Base-by-base conservation (phyloP, 495 filamentous ascomycete species). In the Lasiosphaeriaceae sp. region DNA sequence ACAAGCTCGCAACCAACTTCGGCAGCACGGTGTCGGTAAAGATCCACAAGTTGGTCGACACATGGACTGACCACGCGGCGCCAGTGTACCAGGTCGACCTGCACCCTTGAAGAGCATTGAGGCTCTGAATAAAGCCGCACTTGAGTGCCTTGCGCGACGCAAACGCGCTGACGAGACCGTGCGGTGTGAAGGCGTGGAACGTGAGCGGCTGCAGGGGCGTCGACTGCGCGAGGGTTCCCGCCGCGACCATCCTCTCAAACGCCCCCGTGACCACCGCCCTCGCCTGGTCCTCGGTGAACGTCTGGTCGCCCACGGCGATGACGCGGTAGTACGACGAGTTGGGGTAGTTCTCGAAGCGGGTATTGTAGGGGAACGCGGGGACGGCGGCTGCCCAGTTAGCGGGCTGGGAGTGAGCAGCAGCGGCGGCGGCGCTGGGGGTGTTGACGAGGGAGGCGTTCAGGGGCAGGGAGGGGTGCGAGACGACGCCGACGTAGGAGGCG, bases 51-150 rank as follows among this genome's bases (percentile, higher is more conserved):
- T 57, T 63, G 24, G 71, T 71, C 49, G 71, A 64, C 54, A 73
- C 66, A 55, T 76, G 70, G 22, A 64, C 68, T 3, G 63, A 63
- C 50, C 71, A 76, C 11, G 73, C 67, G 24, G 66, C 67, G 17
- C 74, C 74, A 2, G 74, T 76, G 58, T 71, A 79, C 66, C 70
- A 77, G 12, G 74, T 77, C 16, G 57, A 65, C 22, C 66, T 62
- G 37, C 67, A 55, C 22, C 73, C 75, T 58, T 79, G 75, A 5
- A 77, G 59, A 8, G 60, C 65, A 34, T 75, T 67, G 20, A 77
- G 45, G 44, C 67, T 54, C 58, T 69, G 63, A 17, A 71, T 71
- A 43, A 74, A 74, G 0, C 74, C 74, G 20, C 46, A 45, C 37
- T 64, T 58, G 43, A 76, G 54, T 23, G 69, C 64, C 17, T 72